These are phyloP conservation scores for Furcasterigmium sp. DNA, from an alignment of 2,329 filamentous ascomycete species.

Conservation along the genomic window DNA sequence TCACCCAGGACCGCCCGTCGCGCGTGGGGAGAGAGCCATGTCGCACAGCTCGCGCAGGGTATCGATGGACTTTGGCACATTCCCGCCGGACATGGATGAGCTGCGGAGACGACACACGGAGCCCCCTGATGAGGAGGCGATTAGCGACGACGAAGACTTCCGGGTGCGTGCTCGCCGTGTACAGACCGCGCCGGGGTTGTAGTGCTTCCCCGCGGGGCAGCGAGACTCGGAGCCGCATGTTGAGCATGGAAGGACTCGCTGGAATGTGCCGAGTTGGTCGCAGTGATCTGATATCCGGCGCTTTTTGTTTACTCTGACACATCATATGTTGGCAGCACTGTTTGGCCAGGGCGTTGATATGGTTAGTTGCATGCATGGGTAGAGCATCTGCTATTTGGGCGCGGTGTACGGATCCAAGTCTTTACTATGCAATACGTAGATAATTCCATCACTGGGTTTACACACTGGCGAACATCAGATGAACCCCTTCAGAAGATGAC, in stretches of 20 bases:
- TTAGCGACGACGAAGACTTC: conserved; percentile 1
- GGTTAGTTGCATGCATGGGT: background rate
- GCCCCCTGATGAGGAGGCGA: conserved; percentile 8
- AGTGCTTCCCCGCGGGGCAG: background rate
- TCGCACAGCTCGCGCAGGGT: conserved; percentile 4
- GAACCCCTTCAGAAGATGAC: background rate
- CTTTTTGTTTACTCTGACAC: conserved; percentile 1
- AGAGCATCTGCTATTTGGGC: background rate
- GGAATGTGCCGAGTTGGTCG: conserved; percentile 3
- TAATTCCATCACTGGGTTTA: background rate
- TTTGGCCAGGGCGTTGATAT: background rate
- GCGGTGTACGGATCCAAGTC: background rate
- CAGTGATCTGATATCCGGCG: background rate
- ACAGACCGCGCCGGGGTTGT: conserved; percentile 8
- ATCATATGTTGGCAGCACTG: background rate
- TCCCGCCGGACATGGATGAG: conserved; percentile 1
- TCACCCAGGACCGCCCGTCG: conserved; percentile 40
- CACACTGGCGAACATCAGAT: background rate
- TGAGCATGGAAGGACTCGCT: background rate
- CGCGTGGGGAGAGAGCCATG: conserved; percentile 16
- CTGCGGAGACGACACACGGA: conserved; percentile 10
- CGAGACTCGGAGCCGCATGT: background rate
- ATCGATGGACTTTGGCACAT: conserved; percentile 6
- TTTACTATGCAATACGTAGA: background rate
- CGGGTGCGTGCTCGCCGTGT: conserved; percentile 5